Conservation (phyloP, 139 green algal genomes). For the Asterochloris erici region DNA sequence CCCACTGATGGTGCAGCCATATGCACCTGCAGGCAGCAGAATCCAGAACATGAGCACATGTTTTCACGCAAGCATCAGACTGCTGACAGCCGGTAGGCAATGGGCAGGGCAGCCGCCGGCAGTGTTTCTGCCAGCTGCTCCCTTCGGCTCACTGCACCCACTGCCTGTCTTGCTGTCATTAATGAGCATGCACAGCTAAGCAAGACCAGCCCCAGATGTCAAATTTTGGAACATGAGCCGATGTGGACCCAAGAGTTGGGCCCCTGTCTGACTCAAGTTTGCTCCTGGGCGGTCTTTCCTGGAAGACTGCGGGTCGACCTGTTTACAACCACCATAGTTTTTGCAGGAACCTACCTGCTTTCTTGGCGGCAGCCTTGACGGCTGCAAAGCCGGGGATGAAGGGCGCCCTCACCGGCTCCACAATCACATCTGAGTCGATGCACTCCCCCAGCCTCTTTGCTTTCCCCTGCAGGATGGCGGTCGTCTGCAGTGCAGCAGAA, state of each 20-base stretch:
- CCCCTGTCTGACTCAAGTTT: neutral
- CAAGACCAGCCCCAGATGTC: too few species aligned
- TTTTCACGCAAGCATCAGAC: neutral
- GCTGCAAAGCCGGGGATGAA: slow-evolving; percentile 91
- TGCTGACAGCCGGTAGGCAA: neutral
- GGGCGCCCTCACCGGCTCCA: slow-evolving; percentile 87
- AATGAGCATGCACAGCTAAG: too few species aligned
- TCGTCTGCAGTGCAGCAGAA: slow-evolving; percentile 37
- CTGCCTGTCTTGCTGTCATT: too few species aligned
- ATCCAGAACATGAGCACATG: neutral
- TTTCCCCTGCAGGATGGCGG: slow-evolving; percentile 79
- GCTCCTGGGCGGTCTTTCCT: neutral
- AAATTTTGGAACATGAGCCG: too few species aligned
- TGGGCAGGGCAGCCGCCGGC: neutral
- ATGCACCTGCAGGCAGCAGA: slow-evolving; percentile 64
- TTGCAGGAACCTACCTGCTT: slow-evolving; percentile 42
- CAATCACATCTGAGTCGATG: slow-evolving; percentile 87
- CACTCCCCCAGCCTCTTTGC: slow-evolving; percentile 68
- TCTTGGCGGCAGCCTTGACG: slow-evolving; percentile 88
- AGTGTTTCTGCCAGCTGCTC: neutral
- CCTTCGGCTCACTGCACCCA: too few species aligned
- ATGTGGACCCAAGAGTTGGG: too few species aligned
- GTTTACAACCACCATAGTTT: too few species aligned
- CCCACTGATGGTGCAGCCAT: slow-evolving; percentile 94
- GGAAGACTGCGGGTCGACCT: neutral